Evolutionary conservation across 441 rosid species (phyloP).

Genomic region (Jatropha multifida): DNA sequence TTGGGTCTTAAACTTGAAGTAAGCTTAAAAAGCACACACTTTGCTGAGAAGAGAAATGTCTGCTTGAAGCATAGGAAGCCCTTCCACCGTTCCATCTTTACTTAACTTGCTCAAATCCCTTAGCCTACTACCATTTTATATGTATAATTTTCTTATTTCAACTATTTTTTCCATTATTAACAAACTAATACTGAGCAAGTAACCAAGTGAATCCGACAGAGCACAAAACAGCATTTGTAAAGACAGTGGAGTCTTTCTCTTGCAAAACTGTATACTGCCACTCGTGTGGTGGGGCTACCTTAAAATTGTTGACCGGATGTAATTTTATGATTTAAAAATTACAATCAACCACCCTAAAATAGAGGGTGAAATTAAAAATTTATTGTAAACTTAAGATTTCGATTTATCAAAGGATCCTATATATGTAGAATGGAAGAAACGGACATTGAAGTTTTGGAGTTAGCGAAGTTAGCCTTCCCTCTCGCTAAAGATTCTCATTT

Average conservation of each 20-base stretch:
- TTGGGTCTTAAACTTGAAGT: conserved; percentile 33
- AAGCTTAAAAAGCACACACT: conserved; percentile 39
- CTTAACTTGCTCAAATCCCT: conserved; percentile 5
- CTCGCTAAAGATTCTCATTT: conserved; percentile 37
- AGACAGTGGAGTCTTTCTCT: conserved; percentile 27
- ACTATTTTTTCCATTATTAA: conserved; percentile 1
- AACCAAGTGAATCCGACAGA: conserved; percentile 34
- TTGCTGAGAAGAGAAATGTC: conserved; percentile 32
- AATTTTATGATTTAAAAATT: too few species aligned
- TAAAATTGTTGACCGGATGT: too few species aligned
- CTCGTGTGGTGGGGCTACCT: background rate
- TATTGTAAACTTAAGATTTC: too few species aligned
- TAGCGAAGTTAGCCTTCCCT: conserved; percentile 19
- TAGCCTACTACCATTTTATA: conserved; percentile 27
- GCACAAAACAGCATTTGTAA: conserved; percentile 26
- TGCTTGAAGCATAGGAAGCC: conserved; percentile 36
- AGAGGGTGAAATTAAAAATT: too few species aligned
- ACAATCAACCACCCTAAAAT: too few species aligned
- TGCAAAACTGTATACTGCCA: background rate
- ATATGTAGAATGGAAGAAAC: conserved; percentile 16
- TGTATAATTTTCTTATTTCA: background rate
- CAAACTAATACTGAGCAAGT: conserved; percentile 24
- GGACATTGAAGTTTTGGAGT: conserved; percentile 30
- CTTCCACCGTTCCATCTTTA: conserved; percentile 43
- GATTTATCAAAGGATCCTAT: too few species aligned